Evolutionary conservation across 805 yeast genomes (phyloP).

Genomic region (Dipodascopsis tothii): DNA sequence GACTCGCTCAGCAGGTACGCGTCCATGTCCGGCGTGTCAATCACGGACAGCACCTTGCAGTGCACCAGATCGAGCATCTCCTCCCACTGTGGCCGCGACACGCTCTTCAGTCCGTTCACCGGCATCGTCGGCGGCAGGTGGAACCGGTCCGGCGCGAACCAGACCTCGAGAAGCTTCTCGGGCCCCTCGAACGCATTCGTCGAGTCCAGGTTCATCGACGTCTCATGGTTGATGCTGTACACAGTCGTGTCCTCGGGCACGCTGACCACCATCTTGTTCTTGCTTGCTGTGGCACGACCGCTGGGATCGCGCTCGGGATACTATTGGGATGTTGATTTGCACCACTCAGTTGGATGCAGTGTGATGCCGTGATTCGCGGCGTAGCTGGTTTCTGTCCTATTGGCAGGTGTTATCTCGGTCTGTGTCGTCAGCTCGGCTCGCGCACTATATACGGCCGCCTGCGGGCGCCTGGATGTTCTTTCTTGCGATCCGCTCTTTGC

Average conservation of each 20-base stretch:
- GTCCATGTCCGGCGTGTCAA: conserved; percentile 57
- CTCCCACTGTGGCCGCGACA: conserved; percentile 64
- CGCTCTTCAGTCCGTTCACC: conserved; percentile 45
- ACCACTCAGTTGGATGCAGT: no score
- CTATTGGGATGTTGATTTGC: neutral
- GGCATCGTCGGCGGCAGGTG: conserved; percentile 35
- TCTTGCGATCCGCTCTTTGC: no score
- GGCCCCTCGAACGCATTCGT: conserved; percentile 96
- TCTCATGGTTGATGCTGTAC: conserved; percentile 63
- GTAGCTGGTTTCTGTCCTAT: no score
- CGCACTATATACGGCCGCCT: neutral
- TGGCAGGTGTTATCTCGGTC: neutral
- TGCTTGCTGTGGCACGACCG: neutral
- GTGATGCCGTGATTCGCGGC: no score
- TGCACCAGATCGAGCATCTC: conserved; percentile 68
- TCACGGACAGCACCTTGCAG: conserved; percentile 80
- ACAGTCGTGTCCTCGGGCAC: conserved; percentile 6
- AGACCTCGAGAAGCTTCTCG: conserved; percentile 81
- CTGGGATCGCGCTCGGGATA: neutral
- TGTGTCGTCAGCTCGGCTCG: neutral
- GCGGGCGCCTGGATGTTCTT: neutral
- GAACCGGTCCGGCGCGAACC: conserved; percentile 58
- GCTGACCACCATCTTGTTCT: neutral
- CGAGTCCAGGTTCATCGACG: conserved; percentile 74
- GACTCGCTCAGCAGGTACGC: conserved; percentile 85